Percentiles rank a stretch among this genome's conserved stretches.
These are phyloP conservation scores for Blumeriella jaapii DNA, from an alignment of 2,329 filamentous ascomycete species.

Conservation along the genomic window DNA sequence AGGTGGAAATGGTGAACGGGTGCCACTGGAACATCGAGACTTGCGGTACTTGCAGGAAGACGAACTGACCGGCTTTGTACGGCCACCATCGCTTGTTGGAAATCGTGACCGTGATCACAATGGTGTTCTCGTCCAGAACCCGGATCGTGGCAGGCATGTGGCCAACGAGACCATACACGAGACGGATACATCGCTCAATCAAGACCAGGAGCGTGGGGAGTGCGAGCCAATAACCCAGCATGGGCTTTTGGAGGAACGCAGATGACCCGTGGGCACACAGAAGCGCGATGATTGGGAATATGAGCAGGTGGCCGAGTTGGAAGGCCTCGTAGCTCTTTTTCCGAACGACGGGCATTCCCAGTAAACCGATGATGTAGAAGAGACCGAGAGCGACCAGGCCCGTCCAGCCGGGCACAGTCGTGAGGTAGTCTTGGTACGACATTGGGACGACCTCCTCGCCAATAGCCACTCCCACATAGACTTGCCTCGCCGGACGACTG, in stretches of 20 bases:
- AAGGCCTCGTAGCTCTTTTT: slow-evolving; percentile 45
- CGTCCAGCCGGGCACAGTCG: slow-evolving; percentile 36
- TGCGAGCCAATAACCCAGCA: slow-evolving; percentile 45
- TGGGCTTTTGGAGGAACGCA: slow-evolving; percentile 39
- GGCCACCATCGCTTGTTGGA: slow-evolving; percentile 34
- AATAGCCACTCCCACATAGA: slow-evolving; percentile 33
- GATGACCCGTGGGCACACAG: slow-evolving; percentile 45
- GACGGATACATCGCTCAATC: slow-evolving; percentile 35
- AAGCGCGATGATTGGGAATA: slow-evolving; percentile 45
- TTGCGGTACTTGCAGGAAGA: slow-evolving; percentile 42
- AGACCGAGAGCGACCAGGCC: slow-evolving; percentile 37
- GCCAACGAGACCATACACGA: slow-evolving; percentile 37
- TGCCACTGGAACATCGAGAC: slow-evolving; percentile 45
- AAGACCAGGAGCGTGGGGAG: slow-evolving; percentile 41
- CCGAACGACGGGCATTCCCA: slow-evolving; percentile 40
- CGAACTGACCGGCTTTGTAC: slow-evolving; percentile 25
- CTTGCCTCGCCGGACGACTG: slow-evolving; percentile 33
- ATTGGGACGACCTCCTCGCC: slow-evolving; percentile 26
- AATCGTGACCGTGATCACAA: slow-evolving; percentile 38
- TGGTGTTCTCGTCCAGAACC: slow-evolving; percentile 41
- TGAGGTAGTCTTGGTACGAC: slow-evolving; percentile 36
- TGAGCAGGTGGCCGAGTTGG: slow-evolving; percentile 43
- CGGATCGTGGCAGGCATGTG: slow-evolving; percentile 36
- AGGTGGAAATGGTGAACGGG: slow-evolving; percentile 46
- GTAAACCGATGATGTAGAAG: slow-evolving; percentile 37